A percentile compares a stretch with the other conserved stretches of the same genome.
Conservation (phyloP, 169 alveolate genomes). For the Plasmodium vinckei region DNA sequence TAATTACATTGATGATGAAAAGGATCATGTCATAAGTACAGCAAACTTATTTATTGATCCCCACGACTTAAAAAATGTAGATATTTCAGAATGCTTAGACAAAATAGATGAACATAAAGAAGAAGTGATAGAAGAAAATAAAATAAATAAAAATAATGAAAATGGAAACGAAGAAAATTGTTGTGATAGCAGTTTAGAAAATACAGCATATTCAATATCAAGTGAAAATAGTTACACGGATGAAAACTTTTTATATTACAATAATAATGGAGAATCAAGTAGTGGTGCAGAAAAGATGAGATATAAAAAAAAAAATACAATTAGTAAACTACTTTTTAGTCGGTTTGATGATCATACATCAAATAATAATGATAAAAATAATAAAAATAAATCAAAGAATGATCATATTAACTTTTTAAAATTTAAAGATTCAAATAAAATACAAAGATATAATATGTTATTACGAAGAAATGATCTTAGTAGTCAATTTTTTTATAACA, state of each 20-base stretch:
- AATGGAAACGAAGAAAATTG: neutral
- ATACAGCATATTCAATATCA: neutral
- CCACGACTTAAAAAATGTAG: conserved; percentile 23
- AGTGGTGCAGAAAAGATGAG: conserved; percentile 22
- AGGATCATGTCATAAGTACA: neutral
- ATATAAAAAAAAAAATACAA: conserved; percentile 8
- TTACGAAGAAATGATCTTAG: conserved; percentile 15
- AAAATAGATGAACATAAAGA: neutral
- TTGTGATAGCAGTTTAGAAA: neutral
- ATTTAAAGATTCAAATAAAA: conserved; percentile 33
- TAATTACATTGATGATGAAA: neutral
- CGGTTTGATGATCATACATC: conserved; percentile 13
- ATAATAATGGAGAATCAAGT: conserved; percentile 16
- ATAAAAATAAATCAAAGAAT: neutral
- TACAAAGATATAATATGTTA: conserved; percentile 34
- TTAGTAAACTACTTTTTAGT: neutral
- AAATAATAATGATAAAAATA: conserved; percentile 3
- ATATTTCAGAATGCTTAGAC: conserved; percentile 16
- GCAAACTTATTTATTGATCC: conserved; percentile 45
- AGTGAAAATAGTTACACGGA: conserved; percentile 18
- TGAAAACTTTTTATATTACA: neutral
- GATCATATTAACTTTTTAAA: conserved; percentile 11
- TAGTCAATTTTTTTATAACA: conserved; percentile 9
- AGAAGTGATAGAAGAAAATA: neutral
- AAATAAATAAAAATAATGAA: neutral